phyloP scores from a whole-genome alignment of 768 basidiomycete genomes.

The Trametes villosa region DNA sequence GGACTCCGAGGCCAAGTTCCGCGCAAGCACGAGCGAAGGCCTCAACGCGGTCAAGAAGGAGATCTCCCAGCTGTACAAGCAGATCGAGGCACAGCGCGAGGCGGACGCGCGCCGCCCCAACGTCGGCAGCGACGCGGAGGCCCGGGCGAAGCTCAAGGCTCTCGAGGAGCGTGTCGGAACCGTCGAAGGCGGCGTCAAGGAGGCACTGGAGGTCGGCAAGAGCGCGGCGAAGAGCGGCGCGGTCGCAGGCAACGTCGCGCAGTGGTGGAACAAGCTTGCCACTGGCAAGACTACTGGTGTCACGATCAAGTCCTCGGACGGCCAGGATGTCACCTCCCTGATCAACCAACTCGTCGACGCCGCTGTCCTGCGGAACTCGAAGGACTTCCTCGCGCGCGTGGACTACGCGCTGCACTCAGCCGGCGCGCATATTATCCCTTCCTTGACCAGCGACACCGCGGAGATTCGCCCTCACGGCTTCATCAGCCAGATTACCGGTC shows the following conservation, averaged over 20 bases:
- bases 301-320: constrained; percentile 74
- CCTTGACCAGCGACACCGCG: constrained; percentile 80
- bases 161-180: constrained; percentile 66
- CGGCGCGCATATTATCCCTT: constrained; percentile 81
- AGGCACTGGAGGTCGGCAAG: constrained; percentile 72
- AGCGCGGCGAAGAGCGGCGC: constrained; percentile 43
- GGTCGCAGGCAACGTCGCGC: constrained; percentile 43
- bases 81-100: constrained; percentile 37
- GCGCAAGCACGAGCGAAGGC: constrained; percentile 44
- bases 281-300: constrained; percentile 37
- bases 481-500: constrained; percentile 51
- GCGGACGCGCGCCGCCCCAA: constrained; percentile 26
- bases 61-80: constrained; percentile 54
- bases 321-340: constrained; percentile 71
- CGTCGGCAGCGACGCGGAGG: constrained; percentile 55
- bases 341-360: constrained; percentile 78
- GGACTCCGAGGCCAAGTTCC: constrained; percentile 57
- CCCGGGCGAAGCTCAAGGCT: constrained; percentile 52
- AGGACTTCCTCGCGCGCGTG: constrained; percentile 78
- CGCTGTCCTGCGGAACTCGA: constrained; percentile 68
- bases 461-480: constrained; percentile 62
- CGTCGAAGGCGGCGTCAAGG: constrained; percentile 68
- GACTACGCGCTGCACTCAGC: constrained; percentile 88
- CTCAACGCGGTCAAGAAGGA: constrained; percentile 59
- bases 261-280: constrained; percentile 75